These are phyloP conservation scores for Balamuthia mandrillaris DNA, from an alignment of 208 protist species.

Conservation along the genomic window DNA sequence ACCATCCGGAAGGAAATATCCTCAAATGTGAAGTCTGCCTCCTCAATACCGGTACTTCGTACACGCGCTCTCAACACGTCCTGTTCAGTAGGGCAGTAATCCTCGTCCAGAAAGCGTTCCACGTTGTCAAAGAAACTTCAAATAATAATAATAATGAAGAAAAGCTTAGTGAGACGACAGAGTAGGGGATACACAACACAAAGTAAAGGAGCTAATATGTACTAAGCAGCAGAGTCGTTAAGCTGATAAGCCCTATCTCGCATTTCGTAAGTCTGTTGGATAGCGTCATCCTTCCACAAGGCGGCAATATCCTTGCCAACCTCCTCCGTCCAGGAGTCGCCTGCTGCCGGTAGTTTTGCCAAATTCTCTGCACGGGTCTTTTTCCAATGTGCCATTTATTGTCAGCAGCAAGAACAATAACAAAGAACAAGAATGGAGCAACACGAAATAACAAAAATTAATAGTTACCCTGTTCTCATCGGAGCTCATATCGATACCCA, in stretches of 20 bases:
- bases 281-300: slow-evolving; percentile 62
- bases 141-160: not conserved
- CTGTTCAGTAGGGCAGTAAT: slow-evolving; percentile 71
- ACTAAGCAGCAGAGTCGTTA: slow-evolving; percentile 68
- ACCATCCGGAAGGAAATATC: slow-evolving; percentile 68
- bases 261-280: slow-evolving; percentile 49
- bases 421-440: not conserved
- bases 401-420: not conserved
- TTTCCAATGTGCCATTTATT: not conserved
- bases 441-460: not conserved
- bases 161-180: no score
- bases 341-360: not conserved
- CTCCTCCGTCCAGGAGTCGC: not conserved
- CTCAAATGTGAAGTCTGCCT: slow-evolving; percentile 72
- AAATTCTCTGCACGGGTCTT: not conserved
- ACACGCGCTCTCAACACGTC: slow-evolving; percentile 76
- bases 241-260: slow-evolving; percentile 64
- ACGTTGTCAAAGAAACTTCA: slow-evolving; percentile 69
- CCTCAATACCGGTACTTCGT: slow-evolving; percentile 81
- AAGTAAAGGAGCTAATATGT: not conserved
- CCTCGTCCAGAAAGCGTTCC: slow-evolving; percentile 50
- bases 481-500: slow-evolving; percentile 16
- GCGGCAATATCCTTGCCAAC: slow-evolving; percentile 47
- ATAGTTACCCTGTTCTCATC: slow-evolving; percentile 5
- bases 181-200: no score